phyloP scores from a whole-genome alignment of 768 basidiomycete genomes.

The Collybia mongolica region DNA sequence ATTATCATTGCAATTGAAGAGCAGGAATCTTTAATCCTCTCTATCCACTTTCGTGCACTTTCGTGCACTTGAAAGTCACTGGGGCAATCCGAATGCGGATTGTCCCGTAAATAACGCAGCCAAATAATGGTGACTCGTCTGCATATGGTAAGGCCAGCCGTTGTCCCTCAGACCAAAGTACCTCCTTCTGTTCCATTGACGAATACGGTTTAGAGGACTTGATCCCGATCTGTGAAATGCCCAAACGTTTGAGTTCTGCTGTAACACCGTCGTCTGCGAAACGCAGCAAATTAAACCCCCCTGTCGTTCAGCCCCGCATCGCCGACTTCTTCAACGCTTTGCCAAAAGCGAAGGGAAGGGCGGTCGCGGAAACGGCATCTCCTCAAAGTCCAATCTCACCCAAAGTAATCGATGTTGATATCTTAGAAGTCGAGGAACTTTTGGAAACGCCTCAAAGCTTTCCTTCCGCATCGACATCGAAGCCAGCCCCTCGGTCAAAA shows the following conservation, averaged over 20 bases:
- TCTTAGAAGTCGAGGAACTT: not conserved
- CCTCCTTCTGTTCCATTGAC: too few species aligned
- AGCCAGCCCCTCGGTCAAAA: not conserved
- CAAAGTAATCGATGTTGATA: conserved; percentile 11
- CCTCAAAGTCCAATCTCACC: not conserved
- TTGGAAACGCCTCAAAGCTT: not conserved
- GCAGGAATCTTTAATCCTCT: too few species aligned
- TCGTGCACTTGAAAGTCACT: not conserved
- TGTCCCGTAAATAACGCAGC: not conserved
- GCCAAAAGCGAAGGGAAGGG: too few species aligned
- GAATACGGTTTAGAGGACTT: not conserved
- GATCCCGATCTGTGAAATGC: not conserved
- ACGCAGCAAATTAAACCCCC: not conserved
- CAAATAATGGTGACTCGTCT: not conserved
- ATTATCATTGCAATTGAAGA: too few species aligned
- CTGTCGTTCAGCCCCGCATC: not conserved
- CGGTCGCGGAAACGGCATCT: too few species aligned
- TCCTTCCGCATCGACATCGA: not conserved
- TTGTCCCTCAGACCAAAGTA: too few species aligned
- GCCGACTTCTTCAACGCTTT: not conserved
- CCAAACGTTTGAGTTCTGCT: not conserved
- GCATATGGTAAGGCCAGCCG: not conserved
- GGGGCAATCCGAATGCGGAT: not conserved
- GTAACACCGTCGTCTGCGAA: not conserved
- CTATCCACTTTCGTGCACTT: too few species aligned